A percentile compares a stretch with the other conserved stretches of the same genome.
Evolutionary conservation across 139 green algal species (phyloP).

Genomic region (Chlorella sorokiniana): DNA sequence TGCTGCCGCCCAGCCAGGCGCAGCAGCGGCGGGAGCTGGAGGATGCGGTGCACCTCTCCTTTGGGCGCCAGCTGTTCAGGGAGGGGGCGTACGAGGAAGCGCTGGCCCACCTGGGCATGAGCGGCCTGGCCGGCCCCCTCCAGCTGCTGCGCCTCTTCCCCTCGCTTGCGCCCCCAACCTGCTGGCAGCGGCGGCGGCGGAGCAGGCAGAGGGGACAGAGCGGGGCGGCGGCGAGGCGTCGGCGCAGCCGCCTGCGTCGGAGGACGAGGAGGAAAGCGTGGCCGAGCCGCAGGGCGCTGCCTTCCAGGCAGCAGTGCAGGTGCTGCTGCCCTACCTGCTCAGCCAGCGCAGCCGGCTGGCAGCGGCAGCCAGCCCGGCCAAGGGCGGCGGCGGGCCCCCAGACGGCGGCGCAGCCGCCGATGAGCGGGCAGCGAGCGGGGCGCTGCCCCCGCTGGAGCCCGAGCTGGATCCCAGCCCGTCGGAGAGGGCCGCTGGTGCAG

Average conservation of each 20-base stretch:
- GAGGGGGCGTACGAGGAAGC: constrained; percentile 74
- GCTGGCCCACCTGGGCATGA: constrained; percentile 79
- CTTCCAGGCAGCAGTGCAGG: constrained; percentile 45
- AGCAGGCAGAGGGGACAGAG: neutral
- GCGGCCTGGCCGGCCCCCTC: constrained; percentile 42
- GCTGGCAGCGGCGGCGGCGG: neutral
- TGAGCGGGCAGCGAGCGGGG: neutral
- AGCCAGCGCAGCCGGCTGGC: constrained; percentile 72
- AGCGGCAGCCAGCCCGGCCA: constrained; percentile 5
- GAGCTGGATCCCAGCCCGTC: neutral
- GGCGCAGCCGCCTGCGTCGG: neutral
- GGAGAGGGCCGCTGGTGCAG: neutral
- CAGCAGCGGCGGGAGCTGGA: constrained; percentile 43
- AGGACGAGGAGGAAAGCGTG: neutral
- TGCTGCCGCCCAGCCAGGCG: constrained; percentile 36
- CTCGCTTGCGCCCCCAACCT: constrained; percentile 56
- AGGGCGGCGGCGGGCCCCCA: neutral
- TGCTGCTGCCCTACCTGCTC: constrained; percentile 77
- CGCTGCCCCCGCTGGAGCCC: constrained; percentile 8
- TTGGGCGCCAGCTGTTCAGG: constrained; percentile 73
- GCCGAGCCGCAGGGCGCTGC: constrained; percentile 45
- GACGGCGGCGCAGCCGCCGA: neutral
- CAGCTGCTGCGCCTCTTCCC: constrained; percentile 73
- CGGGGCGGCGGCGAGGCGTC: neutral
- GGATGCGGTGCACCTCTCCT: constrained; percentile 65